Evolutionary conservation across 2,329 filamentous ascomycete genomes (phyloP).

Genomic region (Cladosporium austrohemisphaericum): DNA sequence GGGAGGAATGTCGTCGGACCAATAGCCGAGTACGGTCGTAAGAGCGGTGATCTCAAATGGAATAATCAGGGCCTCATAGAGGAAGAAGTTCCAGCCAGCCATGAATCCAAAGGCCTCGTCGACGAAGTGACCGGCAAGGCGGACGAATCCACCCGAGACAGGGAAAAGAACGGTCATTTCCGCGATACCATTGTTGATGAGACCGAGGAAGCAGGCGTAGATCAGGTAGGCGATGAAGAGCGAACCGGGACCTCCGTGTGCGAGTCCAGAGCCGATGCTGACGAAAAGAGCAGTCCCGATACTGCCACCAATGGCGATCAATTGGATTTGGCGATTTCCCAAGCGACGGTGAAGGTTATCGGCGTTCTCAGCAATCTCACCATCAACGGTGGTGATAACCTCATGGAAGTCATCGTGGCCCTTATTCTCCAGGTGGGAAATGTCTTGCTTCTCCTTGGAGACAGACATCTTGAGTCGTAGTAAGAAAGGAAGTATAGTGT

Average conservation of each 20-base stretch:
- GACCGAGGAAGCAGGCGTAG: slow-evolving; percentile 53
- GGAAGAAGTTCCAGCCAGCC: slow-evolving; percentile 47
- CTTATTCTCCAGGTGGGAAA: no score
- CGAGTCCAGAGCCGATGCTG: slow-evolving; percentile 54
- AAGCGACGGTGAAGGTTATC: slow-evolving; percentile 31
- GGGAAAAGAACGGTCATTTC: slow-evolving; percentile 64
- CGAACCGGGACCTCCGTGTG: slow-evolving; percentile 48
- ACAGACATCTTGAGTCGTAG: no score
- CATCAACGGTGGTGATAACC: background rate
- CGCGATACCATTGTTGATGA: slow-evolving; percentile 63
- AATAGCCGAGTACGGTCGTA: slow-evolving; percentile 39
- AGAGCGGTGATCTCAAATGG: slow-evolving; percentile 51
- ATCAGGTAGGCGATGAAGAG: slow-evolving; percentile 58
- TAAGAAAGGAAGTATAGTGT: no score
- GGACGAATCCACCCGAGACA: slow-evolving; percentile 60
- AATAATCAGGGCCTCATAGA: slow-evolving; percentile 50
- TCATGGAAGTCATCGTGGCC: background rate
- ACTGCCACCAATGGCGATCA: slow-evolving; percentile 35
- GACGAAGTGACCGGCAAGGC: slow-evolving; percentile 61
- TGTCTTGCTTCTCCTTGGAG: no score
- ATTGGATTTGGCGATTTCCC: slow-evolving; percentile 34
- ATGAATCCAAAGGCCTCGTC: slow-evolving; percentile 61
- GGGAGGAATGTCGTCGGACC: slow-evolving; percentile 43
- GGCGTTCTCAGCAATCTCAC: slow-evolving; percentile 22
- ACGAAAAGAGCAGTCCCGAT: slow-evolving; percentile 35